Conservation (phyloP, 257 asterid genomes). For the Ilex asprella region DNA sequence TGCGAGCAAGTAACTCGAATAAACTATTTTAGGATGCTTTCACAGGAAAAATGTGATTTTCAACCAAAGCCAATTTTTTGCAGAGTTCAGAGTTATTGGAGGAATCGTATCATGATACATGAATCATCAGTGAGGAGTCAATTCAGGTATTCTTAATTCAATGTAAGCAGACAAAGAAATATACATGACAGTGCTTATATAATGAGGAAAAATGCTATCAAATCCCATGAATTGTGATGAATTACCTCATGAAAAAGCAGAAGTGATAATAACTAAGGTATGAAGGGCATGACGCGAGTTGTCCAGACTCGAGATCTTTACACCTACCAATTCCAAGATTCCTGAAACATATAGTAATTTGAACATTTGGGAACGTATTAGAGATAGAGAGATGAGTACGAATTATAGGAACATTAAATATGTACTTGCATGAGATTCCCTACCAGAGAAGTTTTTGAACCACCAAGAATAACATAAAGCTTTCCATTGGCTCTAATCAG, state of each 20-base stretch:
- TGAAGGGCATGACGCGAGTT: background rate
- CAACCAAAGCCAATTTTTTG: background rate
- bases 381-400: too few species aligned
- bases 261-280: background rate
- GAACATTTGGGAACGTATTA: too few species aligned
- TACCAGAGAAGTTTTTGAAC: too few species aligned
- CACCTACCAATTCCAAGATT: too few species aligned
- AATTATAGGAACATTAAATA: too few species aligned
- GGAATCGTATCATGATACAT: background rate
- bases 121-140: background rate
- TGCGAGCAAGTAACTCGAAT: slow-evolving; percentile 18
- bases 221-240: too few species aligned
- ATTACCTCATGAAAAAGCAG: background rate
- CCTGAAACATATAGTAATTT: too few species aligned
- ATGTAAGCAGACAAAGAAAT: background rate
- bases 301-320: too few species aligned
- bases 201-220: background rate
- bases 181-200: background rate
- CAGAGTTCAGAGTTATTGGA: background rate
- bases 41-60: background rate
- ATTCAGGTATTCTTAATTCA: background rate
- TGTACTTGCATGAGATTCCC: too few species aligned
- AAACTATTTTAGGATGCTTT: background rate
- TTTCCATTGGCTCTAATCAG: too few species aligned
- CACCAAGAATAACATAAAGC: too few species aligned